Conservation (phyloP, 1,139 yeast genomes). For the Blastobotrys indianensis region DNA sequence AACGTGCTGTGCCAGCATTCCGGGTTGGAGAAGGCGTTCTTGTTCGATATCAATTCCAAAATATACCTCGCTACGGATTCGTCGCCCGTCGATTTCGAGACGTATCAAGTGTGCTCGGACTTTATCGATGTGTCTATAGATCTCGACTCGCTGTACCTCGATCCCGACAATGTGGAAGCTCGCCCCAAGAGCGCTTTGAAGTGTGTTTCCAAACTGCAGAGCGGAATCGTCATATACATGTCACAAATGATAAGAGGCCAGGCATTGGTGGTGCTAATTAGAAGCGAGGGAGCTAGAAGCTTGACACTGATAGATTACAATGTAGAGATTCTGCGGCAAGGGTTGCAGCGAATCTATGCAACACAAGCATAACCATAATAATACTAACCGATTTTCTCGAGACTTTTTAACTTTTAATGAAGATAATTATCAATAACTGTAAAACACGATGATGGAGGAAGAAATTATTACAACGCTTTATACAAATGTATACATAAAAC, state of each 20-base stretch:
- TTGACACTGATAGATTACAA: slow-evolving; percentile 84
- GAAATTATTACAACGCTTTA: background rate
- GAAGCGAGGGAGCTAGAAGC: slow-evolving; percentile 45
- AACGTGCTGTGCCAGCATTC: slow-evolving; percentile 87
- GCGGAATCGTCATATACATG: slow-evolving; percentile 75
- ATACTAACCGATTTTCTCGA: too few species aligned
- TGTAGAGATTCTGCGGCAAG: slow-evolving; percentile 71
- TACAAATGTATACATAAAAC: background rate
- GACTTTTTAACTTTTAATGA: too few species aligned
- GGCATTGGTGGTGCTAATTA: slow-evolving; percentile 80
- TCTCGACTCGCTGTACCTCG: slow-evolving; percentile 45
- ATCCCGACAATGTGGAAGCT: slow-evolving; percentile 13
- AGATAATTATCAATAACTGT: too few species aligned
- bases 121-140: slow-evolving; percentile 93
- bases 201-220: slow-evolving; percentile 69
- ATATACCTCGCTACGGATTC: slow-evolving; percentile 95
- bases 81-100: slow-evolving; percentile 89
- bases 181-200: slow-evolving; percentile 34
- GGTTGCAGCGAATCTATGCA: slow-evolving; percentile 70
- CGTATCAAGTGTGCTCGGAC: slow-evolving; percentile 95
- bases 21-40: slow-evolving; percentile 83
- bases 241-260: slow-evolving; percentile 90
- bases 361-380: background rate
- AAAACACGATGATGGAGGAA: background rate
- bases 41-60: slow-evolving; percentile 90